Evolutionary conservation across 805 yeast genomes (phyloP).

Genomic region (Wickerhamomyces alni): DNA sequence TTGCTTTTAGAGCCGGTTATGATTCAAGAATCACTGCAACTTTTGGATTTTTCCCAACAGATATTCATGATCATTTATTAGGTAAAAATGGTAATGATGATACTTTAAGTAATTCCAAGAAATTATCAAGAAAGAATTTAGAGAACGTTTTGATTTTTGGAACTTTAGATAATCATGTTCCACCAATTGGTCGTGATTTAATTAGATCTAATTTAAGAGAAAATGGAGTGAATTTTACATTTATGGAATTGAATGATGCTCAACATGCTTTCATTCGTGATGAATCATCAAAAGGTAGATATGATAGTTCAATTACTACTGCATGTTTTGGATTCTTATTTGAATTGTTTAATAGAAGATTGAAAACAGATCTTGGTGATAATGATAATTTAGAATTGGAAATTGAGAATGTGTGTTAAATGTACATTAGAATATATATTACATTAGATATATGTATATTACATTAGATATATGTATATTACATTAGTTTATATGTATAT

Average conservation of each 20-base stretch:
- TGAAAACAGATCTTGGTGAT: constrained; percentile 63
- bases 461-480: no score
- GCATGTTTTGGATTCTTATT: constrained; percentile 60
- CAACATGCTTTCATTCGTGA: constrained; percentile 83
- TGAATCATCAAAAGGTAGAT: constrained; percentile 74
- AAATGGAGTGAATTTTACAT: constrained; percentile 56
- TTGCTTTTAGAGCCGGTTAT: constrained; percentile 67
- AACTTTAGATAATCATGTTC: constrained; percentile 74
- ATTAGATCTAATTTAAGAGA: constrained; percentile 57
- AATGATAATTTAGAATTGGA: constrained; percentile 43
- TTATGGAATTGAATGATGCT: constrained; percentile 71
- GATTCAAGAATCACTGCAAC: constrained; percentile 61
- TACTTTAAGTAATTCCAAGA: constrained; percentile 50
- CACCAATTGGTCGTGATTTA: constrained; percentile 68
- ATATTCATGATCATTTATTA: constrained; percentile 61
- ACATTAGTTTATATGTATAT: no score
- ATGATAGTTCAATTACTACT: constrained; percentile 70
- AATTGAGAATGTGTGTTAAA: constrained; percentile 60
- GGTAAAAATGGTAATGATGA: constrained; percentile 65
- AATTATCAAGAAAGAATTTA: constrained; percentile 42
- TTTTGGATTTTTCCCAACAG: constrained; percentile 77
- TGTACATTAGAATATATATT: neutral
- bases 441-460: neutral
- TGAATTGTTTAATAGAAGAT: constrained; percentile 64
- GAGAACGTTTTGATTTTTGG: constrained; percentile 71